These are phyloP conservation scores for Beauveria medogensis DNA, from an alignment of 2,329 filamentous ascomycete species.

Conservation along the genomic window DNA sequence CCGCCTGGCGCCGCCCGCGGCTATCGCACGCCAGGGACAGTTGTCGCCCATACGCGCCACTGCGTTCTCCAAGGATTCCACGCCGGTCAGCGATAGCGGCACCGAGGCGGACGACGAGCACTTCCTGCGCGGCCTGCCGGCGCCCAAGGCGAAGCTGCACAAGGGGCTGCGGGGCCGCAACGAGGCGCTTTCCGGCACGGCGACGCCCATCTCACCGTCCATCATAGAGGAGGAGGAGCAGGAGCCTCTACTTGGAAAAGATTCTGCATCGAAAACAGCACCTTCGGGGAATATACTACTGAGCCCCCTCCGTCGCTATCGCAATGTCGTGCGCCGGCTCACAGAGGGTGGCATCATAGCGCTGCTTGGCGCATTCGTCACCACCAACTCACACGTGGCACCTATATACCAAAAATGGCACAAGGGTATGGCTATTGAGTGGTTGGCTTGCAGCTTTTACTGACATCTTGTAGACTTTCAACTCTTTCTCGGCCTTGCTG, in stretches of 20 bases:
- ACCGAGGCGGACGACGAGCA: conserved; percentile 95
- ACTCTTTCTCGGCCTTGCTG: conserved; percentile 28
- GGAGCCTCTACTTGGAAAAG: conserved; percentile 17
- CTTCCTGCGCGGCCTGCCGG: conserved; percentile 75
- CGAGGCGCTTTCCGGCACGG: conserved; percentile 44
- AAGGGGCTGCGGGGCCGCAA: conserved; percentile 67
- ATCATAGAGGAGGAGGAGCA: conserved; percentile 37
- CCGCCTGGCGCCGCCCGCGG: conserved; percentile 15
- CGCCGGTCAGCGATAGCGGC: conserved; percentile 74
- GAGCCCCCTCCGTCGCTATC: conserved; percentile 33
- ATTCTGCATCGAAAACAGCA: conserved; percentile 11
- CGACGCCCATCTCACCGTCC: conserved; percentile 47
- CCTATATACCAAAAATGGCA: conserved; percentile 38
- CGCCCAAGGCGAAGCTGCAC: conserved; percentile 61
- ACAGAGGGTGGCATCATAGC: conserved; percentile 45
- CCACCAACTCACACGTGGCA: conserved; percentile 37
- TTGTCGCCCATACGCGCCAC: conserved; percentile 19
- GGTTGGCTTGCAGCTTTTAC: conserved; percentile 3
- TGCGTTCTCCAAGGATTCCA: conserved; percentile 42
- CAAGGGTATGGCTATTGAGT: conserved; percentile 32
- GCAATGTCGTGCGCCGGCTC: conserved; percentile 43
- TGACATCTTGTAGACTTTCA: conserved; percentile 33
- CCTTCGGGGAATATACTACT: conserved; percentile 16
- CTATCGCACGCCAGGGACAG: conserved; percentile 11
- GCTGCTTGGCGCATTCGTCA: conserved; percentile 40